A percentile compares a stretch with the other conserved stretches of the same genome.
Evolutionary conservation across 2,329 filamentous ascomycete species (phyloP).

Genomic region (Cladorrhinum sp.): DNA sequence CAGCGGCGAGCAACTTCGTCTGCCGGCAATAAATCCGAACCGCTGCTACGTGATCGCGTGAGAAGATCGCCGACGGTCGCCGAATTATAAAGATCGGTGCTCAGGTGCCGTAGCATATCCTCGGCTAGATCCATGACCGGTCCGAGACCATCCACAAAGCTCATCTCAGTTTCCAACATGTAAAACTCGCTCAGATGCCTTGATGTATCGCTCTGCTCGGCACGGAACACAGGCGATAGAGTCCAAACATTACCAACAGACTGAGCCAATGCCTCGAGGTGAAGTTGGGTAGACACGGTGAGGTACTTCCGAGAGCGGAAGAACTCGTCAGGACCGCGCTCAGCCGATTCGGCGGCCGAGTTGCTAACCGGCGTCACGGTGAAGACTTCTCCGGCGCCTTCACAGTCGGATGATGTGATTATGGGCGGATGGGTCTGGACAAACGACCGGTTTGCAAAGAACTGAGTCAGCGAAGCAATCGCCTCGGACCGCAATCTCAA

Average conservation of each 20-base stretch:
- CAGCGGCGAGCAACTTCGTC: slow-evolving; percentile 65
- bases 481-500: slow-evolving; percentile 80
- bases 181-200: slow-evolving; percentile 97
- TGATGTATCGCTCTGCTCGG: slow-evolving; percentile 88
- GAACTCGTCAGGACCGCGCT: slow-evolving; percentile 55
- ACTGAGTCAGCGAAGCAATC: slow-evolving; percentile 68
- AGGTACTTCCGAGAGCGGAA: slow-evolving; percentile 89
- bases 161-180: slow-evolving; percentile 92
- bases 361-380: slow-evolving; percentile 52
- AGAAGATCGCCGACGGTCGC: slow-evolving; percentile 46
- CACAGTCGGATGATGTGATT: slow-evolving; percentile 94
- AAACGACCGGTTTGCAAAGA: slow-evolving; percentile 70
- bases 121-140: slow-evolving; percentile 79
- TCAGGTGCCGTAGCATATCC: slow-evolving; percentile 63
- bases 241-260: slow-evolving; percentile 91
- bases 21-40: slow-evolving; percentile 41
- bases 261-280: slow-evolving; percentile 88
- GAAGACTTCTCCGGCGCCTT: slow-evolving; percentile 94
- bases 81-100: slow-evolving; percentile 39
- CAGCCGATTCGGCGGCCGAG: slow-evolving; percentile 28
- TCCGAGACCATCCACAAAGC: slow-evolving; percentile 68
- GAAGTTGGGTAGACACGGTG: slow-evolving; percentile 91
- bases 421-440: slow-evolving; percentile 88
- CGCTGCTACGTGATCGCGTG: slow-evolving; percentile 24
- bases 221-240: slow-evolving; percentile 87